Conservation (phyloP, 257 asterid species). For the Solanum piurae region DNA sequence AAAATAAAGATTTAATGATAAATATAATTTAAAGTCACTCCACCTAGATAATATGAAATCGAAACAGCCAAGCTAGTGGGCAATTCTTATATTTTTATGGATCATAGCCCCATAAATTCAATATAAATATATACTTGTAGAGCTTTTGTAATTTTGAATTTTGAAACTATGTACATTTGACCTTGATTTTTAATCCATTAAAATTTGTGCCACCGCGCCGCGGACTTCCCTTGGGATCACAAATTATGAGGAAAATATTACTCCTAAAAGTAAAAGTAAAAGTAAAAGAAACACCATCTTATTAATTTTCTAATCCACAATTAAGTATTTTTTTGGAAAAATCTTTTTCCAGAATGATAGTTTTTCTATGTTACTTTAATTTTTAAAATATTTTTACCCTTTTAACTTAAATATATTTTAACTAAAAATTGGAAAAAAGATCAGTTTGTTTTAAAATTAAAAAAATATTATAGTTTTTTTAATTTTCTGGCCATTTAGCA, state of each 20-base stretch:
- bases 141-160: neutral
- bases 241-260: neutral
- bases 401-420: too few species aligned
- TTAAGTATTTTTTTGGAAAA: neutral
- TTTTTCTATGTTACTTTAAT: too few species aligned
- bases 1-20: too few species aligned
- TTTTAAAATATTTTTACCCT: too few species aligned
- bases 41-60: neutral
- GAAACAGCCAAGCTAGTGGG: neutral
- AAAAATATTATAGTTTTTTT: too few species aligned
- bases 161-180: neutral
- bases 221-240: neutral
- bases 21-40: too few species aligned
- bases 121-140: neutral
- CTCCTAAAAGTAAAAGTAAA: neutral
- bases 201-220: neutral
- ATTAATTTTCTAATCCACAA: neutral
- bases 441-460: too few species aligned
- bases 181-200: neutral
- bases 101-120: neutral
- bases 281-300: neutral
- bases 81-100: neutral
- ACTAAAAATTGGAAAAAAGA: too few species aligned
- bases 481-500: too few species aligned
- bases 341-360: too few species aligned